Evolutionary conservation across 2,329 filamentous ascomycete species (phyloP), one percentile per base, ranked within the genome.

Genomic region (Ophiobolus disseminans): DNA sequence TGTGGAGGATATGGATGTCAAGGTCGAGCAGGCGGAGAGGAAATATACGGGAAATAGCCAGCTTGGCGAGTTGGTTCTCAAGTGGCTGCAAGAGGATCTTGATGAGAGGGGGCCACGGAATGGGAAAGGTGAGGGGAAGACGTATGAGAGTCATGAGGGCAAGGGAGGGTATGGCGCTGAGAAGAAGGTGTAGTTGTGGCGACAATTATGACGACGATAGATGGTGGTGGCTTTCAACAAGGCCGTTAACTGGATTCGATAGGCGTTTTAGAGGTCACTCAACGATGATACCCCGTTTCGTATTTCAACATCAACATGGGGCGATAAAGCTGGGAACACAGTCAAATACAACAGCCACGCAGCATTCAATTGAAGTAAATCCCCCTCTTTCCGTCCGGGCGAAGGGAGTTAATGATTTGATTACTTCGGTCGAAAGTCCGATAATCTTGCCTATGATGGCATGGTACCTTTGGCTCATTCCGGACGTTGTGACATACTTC

Each of bases 31-130:
- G 7, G 52, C 48, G 1, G 49, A 39, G 11, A 47, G 60, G 10
- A 49, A 69, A 58, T 76, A 54, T 21, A 79, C 79, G 2, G 91
- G 91, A 26, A 96, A 97, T 73, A 94, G 89, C 64, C 84, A 85
- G 46, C 80, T 97, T 6, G 92, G 93, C 8, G 89, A 96, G 76
- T 75, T 99, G 55, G 94, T 97, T 22, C 77, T 99, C 60, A 81
- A 81, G 45, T 99, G 94, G 94, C 78, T 99, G 72, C 85, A 85
- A 68, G 83, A 89, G 53, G 93, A 97, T 75, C 74, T 97, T 54
- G 78, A 81, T 60, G 86, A 89, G 58, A 80, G 93, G 58, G 93
- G 93, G 0, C 92, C 92, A 3, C 80, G 93, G 38, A 89, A 84
- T 58, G 76, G 78, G 31, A 74, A 79, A 48, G 80, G 75, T 8